These are phyloP conservation scores for Tuber borchii DNA, from an alignment of 495 filamentous ascomycete genomes.

Conservation along the genomic window DNA sequence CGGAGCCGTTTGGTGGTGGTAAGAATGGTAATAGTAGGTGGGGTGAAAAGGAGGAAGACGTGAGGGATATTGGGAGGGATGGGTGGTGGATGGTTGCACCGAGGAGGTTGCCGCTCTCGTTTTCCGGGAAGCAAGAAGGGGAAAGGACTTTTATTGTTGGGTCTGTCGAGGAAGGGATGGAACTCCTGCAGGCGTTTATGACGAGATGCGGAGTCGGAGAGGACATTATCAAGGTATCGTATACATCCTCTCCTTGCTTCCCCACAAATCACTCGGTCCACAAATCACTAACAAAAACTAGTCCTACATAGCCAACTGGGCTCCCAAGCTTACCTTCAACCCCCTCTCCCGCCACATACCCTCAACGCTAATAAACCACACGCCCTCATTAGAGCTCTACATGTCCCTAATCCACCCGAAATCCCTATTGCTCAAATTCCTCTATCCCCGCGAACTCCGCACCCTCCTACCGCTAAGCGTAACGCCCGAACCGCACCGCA, in stretches of 20 bases:
- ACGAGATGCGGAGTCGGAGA: conserved; percentile 21
- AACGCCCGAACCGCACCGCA: conserved; percentile 21
- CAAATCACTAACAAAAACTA: conserved; percentile 3
- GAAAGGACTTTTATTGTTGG: conserved; percentile 23
- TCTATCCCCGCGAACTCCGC: conserved; percentile 23
- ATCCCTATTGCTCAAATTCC: conserved; percentile 29
- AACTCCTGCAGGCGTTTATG: conserved; percentile 18
- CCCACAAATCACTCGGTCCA: background rate
- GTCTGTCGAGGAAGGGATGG: conserved; percentile 14
- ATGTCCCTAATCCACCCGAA: conserved; percentile 4
- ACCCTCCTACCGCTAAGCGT: conserved; percentile 24
- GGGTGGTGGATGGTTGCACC: conserved; percentile 31
- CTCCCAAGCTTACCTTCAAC: conserved; percentile 10
- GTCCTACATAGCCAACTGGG: conserved; percentile 27
- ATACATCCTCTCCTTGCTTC: background rate
- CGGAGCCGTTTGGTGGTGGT: background rate
- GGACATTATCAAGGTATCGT: conserved; percentile 7
- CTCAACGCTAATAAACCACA: background rate
- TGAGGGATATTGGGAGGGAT: background rate
- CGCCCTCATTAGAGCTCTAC: background rate
- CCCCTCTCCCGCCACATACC: background rate
- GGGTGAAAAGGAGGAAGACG: background rate
- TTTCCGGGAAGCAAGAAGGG: conserved; percentile 16
- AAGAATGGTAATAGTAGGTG: background rate
- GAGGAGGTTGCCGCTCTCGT: conserved; percentile 17